These are phyloP conservation scores for Globisporangium sylvaticum DNA, from an alignment of 352 stramenopile genomes.

Conservation along the genomic window DNA sequence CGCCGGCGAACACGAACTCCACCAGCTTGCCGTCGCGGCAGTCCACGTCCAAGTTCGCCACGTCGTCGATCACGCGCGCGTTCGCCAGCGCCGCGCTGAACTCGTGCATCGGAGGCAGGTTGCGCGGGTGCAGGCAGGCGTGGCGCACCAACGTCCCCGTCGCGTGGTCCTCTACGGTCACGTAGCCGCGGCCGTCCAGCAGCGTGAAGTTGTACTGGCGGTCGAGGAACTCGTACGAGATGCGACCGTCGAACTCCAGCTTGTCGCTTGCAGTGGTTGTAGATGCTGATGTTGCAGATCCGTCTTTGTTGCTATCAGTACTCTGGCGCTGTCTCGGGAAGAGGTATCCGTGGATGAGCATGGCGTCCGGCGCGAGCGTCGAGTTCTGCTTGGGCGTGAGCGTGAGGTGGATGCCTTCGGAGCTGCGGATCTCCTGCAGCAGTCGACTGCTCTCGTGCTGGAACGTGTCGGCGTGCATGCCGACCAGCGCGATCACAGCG, in stretches of 20 bases:
- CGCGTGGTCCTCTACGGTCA: conserved; percentile 17
- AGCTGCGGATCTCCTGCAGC: conserved; percentile 7
- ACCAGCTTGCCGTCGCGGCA: conserved; percentile 23
- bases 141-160: conserved; percentile 13
- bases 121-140: conserved; percentile 21
- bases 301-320: background rate
- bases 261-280: too few species aligned
- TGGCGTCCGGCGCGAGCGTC: background rate
- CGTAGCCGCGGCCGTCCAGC: conserved; percentile 20
- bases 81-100: conserved; percentile 21
- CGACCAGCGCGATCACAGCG: conserved; percentile 1
- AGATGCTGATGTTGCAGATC: background rate
- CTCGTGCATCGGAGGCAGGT: conserved; percentile 20
- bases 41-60: conserved; percentile 12
- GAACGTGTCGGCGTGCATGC: conserved; percentile 12
- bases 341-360: conserved; percentile 7
- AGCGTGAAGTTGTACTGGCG: conserved; percentile 32
- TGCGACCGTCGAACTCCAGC: conserved; percentile 24
- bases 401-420: conserved; percentile 12
- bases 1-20: conserved; percentile 25
- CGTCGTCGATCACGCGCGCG: conserved; percentile 27
- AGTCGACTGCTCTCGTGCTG: conserved; percentile 8
- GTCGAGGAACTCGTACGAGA: conserved; percentile 23
- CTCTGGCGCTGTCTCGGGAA: conserved; percentile 6
- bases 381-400: conserved; percentile 13